A percentile compares a stretch with the other conserved stretches of the same genome.
phyloP scores from a whole-genome alignment of 257 asterid genomes.

The Ilex asprella region DNA sequence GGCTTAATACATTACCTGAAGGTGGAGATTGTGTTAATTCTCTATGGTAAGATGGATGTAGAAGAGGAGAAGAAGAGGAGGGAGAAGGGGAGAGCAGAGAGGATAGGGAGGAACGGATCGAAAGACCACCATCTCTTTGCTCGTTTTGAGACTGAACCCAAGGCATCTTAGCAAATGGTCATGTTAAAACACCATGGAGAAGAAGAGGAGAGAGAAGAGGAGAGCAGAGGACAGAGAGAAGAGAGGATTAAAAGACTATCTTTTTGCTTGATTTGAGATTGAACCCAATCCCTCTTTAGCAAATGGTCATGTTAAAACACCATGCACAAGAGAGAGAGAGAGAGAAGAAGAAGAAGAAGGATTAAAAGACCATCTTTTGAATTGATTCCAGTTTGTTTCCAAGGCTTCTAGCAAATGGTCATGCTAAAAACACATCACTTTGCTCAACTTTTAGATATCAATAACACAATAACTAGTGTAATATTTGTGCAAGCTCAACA shows the following conservation, averaged over 20 bases:
- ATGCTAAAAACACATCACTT: constrained; percentile 22
- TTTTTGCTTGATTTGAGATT: constrained; percentile 14
- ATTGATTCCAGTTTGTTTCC: constrained; percentile 32
- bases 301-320: constrained; percentile 21
- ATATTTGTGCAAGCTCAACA: too few relatives aligned
- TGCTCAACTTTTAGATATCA: too few relatives aligned
- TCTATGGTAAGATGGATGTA: constrained; percentile 3
- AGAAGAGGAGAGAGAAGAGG: not conserved
- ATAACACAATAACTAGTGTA: too few relatives aligned
- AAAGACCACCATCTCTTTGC: constrained; percentile 22
- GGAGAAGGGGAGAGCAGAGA: not conserved
- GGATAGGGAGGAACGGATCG: constrained; percentile 26
- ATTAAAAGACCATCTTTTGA: constrained; percentile 32
- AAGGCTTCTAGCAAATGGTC: constrained; percentile 36
- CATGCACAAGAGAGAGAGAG: not conserved
- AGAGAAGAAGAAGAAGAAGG: constrained; percentile 15
- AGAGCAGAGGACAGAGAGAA: constrained; percentile 1
- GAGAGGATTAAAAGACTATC: constrained; percentile 39
- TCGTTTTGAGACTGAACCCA: constrained; percentile 33
- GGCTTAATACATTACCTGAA: constrained; percentile 59
- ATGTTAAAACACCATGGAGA: constrained; percentile 23
- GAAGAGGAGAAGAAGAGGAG: not conserved
- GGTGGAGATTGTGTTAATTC: constrained; percentile 20
- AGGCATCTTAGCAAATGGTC: constrained; percentile 35
- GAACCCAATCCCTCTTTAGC: constrained; percentile 51